phyloP scores from a whole-genome alignment of 2,329 filamentous ascomycete species.

The Cryphonectria parasitica region DNA sequence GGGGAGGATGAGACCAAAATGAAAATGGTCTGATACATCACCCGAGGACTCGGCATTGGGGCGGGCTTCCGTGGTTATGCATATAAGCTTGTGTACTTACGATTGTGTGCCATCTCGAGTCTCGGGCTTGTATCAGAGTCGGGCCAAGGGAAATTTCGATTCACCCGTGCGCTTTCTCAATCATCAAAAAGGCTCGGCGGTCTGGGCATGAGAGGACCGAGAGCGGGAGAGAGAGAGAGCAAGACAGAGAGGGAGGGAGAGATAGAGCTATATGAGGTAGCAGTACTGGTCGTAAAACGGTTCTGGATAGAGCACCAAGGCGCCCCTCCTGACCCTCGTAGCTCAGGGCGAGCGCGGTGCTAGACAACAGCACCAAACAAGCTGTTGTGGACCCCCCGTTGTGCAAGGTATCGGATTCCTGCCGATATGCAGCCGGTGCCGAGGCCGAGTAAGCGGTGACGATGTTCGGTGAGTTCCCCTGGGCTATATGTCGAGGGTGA shows the following conservation, averaged over 20 bases:
- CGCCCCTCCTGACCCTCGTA: not conserved
- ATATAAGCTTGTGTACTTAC: conserved; percentile 17
- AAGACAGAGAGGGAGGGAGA: not conserved
- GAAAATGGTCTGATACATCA: not conserved
- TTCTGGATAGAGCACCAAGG: not conserved
- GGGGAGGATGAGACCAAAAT: not conserved
- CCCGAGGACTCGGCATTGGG: not conserved
- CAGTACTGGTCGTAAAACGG: not conserved
- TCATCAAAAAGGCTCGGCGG: not conserved
- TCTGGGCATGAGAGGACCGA: not conserved
- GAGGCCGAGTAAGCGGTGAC: conserved; percentile 9
- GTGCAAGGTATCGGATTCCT: conserved; percentile 11
- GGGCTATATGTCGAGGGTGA: not conserved
- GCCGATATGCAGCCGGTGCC: conserved; percentile 15
- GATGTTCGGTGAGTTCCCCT: not conserved
- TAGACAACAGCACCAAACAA: not conserved
- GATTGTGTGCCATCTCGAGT: conserved; percentile 24
- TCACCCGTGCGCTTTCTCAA: not conserved
- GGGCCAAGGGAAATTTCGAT: not conserved
- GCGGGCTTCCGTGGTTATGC: not conserved
- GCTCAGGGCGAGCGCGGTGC: not conserved
- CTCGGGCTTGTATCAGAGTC: conserved; percentile 3
- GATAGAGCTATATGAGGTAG: not conserved
- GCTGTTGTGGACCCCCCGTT: conserved; percentile 12
- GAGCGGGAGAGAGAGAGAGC: not conserved